Evolutionary conservation across 2,329 filamentous ascomycete genomes (phyloP).

Genomic region (Elsinoe arachidis): DNA sequence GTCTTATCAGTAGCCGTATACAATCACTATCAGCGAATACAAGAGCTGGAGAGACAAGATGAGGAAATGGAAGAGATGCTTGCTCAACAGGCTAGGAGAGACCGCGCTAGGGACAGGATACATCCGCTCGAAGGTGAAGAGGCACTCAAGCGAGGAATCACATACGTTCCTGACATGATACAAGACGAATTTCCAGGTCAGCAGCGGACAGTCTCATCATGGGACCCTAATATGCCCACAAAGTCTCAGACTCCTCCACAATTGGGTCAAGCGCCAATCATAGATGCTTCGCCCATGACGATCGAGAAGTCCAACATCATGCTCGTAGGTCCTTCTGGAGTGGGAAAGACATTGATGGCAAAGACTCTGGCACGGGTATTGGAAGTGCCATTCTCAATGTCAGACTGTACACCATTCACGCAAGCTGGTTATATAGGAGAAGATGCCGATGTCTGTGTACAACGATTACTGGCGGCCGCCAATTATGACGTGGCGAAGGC

Average conservation of each 20-base stretch:
- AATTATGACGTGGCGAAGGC: conserved; percentile 79
- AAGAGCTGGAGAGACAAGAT: conserved; percentile 64
- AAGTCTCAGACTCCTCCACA: conserved; percentile 22
- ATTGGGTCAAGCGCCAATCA: conserved; percentile 34
- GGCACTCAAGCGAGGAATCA: conserved; percentile 22
- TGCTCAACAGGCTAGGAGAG: conserved; percentile 56
- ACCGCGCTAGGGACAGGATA: conserved; percentile 50
- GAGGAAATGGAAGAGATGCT: conserved; percentile 69
- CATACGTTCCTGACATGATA: conserved; percentile 17
- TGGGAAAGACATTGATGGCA: conserved; percentile 92
- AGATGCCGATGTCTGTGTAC: conserved; percentile 92
- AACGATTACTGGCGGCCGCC: conserved; percentile 78
- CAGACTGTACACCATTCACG: conserved; percentile 90
- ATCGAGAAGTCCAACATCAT: conserved; percentile 95
- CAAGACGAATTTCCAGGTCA: conserved; percentile 56
- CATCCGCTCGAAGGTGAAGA: conserved; percentile 68
- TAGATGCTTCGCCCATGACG: conserved; percentile 54
- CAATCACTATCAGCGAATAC: conserved; percentile 88
- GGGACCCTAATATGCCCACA: conserved; percentile 19
- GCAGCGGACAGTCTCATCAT: conserved; percentile 41
- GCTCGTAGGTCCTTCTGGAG: conserved; percentile 82
- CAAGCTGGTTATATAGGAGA: conserved; percentile 97
- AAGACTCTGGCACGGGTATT: conserved; percentile 86
- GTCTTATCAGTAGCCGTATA: conserved; percentile 88
- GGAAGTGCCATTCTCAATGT: conserved; percentile 93